Evolutionary conservation across 208 protist genomes (phyloP), one percentile per base, ranked within the genome.

Genomic region (Crithidia acanthocephali): DNA sequence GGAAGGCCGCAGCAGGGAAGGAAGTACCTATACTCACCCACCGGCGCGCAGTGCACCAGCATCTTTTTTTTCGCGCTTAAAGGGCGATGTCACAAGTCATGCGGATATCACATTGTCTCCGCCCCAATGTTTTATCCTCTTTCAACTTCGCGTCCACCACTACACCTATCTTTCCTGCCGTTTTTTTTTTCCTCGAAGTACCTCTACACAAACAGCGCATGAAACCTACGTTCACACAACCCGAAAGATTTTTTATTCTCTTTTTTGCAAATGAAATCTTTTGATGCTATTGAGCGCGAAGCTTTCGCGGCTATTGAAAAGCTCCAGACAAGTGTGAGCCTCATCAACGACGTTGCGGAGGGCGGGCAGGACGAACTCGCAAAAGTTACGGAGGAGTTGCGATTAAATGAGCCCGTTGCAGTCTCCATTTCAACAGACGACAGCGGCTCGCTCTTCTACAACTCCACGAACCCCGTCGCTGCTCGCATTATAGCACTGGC

Each of bases 401-500:
- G 32, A 15, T 40, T 76, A 25, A 64, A 28, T 51, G 64, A 63
- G 13, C 72, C 72, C 2, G 56, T 70, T 8, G 10, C 18, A 0
- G 22, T 76, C 0, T 51, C 45, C 30, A 57, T 70, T n/a, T 25
- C 58, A 3, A 16, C 15, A 3, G 27, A 69, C 33, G 27, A 50
- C 10, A 13, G 51, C 20, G 45, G 30, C 8, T 47, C 50, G 8
- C 33, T n/a, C 23, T 57, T 48, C 27, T 76, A 76, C 11, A 40
- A 0, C 7, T 71, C 62, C 25, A 33, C 62, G 45, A 66, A 28
- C n/a, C 72, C 72, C n/a, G 22, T 65, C 22, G 62, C 44, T 6
- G 25, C 23, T 56, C 25, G 51, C 32, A 66, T 76, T 27, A 40
- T 76, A 18, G 25, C 56, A 9, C n/a, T 71, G 3, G 72, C 72